Conservation (phyloP, 179 eudicot species). For the Vitellaria paradoxa region DNA sequence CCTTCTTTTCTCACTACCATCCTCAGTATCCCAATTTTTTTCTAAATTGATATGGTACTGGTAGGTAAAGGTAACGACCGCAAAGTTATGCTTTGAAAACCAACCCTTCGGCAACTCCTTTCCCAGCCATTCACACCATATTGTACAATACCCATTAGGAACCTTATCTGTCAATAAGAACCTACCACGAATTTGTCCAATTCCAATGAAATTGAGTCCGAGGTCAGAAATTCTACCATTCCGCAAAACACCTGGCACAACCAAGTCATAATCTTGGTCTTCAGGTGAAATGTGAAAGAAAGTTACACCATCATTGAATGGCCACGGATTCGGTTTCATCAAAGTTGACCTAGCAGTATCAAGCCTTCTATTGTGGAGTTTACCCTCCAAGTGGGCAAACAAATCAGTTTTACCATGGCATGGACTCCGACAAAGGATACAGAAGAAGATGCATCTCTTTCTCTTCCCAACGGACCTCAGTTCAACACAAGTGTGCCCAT, state of each 20-base stretch:
- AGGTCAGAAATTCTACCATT: slow-evolving; percentile 53
- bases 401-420: slow-evolving; percentile 66
- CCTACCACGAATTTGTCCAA: slow-evolving; percentile 64
- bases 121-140: slow-evolving; percentile 97
- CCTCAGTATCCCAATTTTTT: slow-evolving; percentile 42
- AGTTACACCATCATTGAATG: slow-evolving; percentile 74
- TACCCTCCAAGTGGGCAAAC: slow-evolving; percentile 72
- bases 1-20: slow-evolving; percentile 44
- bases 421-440: slow-evolving; percentile 74
- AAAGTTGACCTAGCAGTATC: slow-evolving; percentile 65
- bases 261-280: slow-evolving; percentile 33
- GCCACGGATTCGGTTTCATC: slow-evolving; percentile 80
- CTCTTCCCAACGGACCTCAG: slow-evolving; percentile 61
- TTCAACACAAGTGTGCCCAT: slow-evolving; percentile 86
- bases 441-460: slow-evolving; percentile 68
- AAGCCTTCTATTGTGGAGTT: slow-evolving; percentile 50
- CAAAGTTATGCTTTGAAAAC: slow-evolving; percentile 59
- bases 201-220: slow-evolving; percentile 48
- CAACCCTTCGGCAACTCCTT: slow-evolving; percentile 18
- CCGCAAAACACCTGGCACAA: slow-evolving; percentile 66
- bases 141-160: slow-evolving; percentile 31
- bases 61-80: slow-evolving; percentile 65
- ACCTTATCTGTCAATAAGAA: slow-evolving; percentile 38
- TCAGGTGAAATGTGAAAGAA: slow-evolving; percentile 52
- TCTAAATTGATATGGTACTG: slow-evolving; percentile 49